Evolutionary conservation across 805 yeast genomes (phyloP).

Genomic region (Lachancea meyersii): DNA sequence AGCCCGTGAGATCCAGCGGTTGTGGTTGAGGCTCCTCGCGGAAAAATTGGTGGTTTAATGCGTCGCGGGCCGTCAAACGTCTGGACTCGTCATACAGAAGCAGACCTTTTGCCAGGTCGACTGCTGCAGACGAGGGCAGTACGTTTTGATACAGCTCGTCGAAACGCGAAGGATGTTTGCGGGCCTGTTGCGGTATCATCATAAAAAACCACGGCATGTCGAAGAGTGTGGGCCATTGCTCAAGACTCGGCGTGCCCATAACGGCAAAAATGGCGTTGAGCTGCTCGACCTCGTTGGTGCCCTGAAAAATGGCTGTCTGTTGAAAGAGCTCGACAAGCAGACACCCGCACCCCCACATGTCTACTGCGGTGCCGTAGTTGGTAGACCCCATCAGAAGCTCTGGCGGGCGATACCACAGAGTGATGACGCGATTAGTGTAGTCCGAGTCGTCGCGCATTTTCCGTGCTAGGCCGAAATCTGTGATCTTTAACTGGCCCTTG

Average conservation of each 20-base stretch:
- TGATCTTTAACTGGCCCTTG: conserved; percentile 59
- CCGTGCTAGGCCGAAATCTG: conserved; percentile 80
- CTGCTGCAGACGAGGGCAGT: conserved; percentile 46
- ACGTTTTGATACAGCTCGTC: conserved; percentile 36
- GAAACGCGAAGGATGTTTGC: conserved; percentile 33
- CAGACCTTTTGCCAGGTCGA: conserved; percentile 58
- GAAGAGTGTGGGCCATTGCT: conserved; percentile 73
- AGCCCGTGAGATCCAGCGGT: conserved; percentile 48
- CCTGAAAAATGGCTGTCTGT: conserved; percentile 74
- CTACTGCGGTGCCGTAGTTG: conserved; percentile 83
- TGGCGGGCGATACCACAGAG: conserved; percentile 97
- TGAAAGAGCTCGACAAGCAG: conserved; percentile 75
- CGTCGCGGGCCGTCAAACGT: conserved; percentile 63
- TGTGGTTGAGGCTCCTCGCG: conserved; percentile 59
- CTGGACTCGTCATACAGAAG: conserved; percentile 61
- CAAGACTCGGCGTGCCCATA: conserved; percentile 78
- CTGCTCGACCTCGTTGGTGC: conserved; percentile 83
- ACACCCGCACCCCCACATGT: conserved; percentile 97
- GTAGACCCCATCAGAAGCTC: conserved; percentile 88
- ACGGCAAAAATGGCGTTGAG: conserved; percentile 66
- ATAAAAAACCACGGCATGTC: conserved; percentile 90
- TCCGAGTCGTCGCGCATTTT: conserved; percentile 55
- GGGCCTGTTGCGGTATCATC: conserved; percentile 49
- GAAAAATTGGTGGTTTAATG: conserved; percentile 69
- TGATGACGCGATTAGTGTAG: conserved; percentile 91